phyloP scores from a whole-genome alignment of 306 rosid species.

The Luffa aegyptiaca region DNA sequence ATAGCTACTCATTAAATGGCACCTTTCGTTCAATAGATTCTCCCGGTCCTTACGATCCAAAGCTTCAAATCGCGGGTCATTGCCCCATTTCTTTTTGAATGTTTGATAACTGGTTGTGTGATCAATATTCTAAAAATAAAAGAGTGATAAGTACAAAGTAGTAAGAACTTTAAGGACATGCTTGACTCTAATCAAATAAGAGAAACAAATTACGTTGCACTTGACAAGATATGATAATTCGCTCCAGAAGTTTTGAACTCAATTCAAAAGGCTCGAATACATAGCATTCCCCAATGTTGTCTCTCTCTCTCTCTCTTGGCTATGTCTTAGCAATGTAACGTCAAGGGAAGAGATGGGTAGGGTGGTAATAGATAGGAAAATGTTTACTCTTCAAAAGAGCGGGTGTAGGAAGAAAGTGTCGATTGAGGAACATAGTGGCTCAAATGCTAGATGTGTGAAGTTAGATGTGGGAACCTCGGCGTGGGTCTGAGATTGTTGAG shows the following conservation, averaged over 20 bases:
- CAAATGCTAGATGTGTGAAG: too few species aligned
- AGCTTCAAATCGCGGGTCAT: conserved; percentile 75
- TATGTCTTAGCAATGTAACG: too few species aligned
- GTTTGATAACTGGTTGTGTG: conserved; percentile 55
- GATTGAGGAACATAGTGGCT: too few species aligned
- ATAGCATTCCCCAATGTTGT: too few species aligned
- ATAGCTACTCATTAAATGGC: conserved; percentile 12
- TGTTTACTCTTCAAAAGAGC: too few species aligned
- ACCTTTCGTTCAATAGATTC: conserved; percentile 87
- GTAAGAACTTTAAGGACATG: not conserved
- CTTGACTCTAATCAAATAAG: not conserved
- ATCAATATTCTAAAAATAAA: conserved; percentile 57
- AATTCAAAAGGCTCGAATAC: not conserved
- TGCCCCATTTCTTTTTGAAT: conserved; percentile 82
- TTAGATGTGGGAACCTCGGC: too few species aligned
- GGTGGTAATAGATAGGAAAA: too few species aligned
- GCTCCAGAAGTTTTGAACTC: not conserved
- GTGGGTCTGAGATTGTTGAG: too few species aligned
- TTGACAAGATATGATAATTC: not conserved
- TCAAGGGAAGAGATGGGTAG: too few species aligned
- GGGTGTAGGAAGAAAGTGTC: too few species aligned
- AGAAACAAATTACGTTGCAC: not conserved
- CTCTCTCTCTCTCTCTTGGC: too few species aligned
- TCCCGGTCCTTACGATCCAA: conserved; percentile 94
- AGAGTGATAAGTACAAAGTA: not conserved